A percentile compares a stretch with the other conserved stretches of the same genome.
These are phyloP conservation scores for Trypanosoma conorhini DNA, from an alignment of 208 protist genomes.

Conservation along the genomic window DNA sequence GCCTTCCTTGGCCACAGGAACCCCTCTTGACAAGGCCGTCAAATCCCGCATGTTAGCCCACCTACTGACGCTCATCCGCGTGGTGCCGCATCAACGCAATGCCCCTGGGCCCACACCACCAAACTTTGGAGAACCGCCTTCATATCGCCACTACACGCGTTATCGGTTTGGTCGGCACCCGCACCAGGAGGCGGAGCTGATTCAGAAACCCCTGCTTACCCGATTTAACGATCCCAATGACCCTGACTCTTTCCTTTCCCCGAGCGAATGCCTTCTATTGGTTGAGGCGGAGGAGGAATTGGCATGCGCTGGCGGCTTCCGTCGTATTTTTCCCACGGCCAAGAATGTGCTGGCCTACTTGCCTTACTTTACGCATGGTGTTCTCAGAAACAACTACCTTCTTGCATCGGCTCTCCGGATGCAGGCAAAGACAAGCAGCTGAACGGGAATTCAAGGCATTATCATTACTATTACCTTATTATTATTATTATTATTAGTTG, in stretches of 20 bases:
- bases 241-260: conserved; percentile 68
- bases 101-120: conserved; percentile 7
- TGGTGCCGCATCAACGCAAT: conserved; percentile 72
- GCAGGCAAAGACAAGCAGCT: conserved; percentile 29
- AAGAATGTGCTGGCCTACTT: conserved; percentile 67
- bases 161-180: conserved; percentile 81
- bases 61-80: conserved; percentile 81
- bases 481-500: neutral
- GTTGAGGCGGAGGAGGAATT: conserved; percentile 86
- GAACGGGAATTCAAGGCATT: neutral
- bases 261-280: conserved; percentile 63
- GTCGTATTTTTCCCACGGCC: conserved; percentile 69
- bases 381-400: conserved; percentile 85
- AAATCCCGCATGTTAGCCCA: conserved; percentile 89
- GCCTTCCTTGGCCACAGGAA: conserved; percentile 86
- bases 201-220: conserved; percentile 46
- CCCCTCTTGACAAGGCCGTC: conserved; percentile 84
- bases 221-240: conserved; percentile 62
- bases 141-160: conserved; percentile 34
- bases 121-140: conserved; percentile 12
- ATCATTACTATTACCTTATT: too few species aligned
- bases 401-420: conserved; percentile 64
- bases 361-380: conserved; percentile 75
- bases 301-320: conserved; percentile 75
- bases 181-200: conserved; percentile 34